Evolutionary conservation across 371 early-diverging fungal genomes (phyloP).

Genomic region (Dichotomocladium elegans): DNA sequence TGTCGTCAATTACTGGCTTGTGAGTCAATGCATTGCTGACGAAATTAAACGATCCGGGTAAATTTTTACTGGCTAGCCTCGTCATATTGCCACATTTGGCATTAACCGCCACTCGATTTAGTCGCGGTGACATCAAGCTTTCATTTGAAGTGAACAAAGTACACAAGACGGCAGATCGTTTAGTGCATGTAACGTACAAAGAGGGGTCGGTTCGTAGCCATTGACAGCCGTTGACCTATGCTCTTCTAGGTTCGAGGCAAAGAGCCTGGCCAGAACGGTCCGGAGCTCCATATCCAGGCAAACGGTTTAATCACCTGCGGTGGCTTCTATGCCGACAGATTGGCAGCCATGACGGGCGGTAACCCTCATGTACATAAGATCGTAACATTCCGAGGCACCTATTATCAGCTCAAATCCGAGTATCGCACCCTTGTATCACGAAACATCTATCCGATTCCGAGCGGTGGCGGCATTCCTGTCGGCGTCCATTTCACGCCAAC

Average conservation of each 20-base stretch:
- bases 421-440: conserved; percentile 33
- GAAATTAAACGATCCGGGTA: conserved; percentile 42
- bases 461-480: conserved; percentile 45
- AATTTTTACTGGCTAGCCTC: not conserved
- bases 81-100: not conserved
- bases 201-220: too few species aligned
- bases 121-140: conserved; percentile 44
- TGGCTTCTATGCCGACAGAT: conserved; percentile 43
- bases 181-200: conserved; percentile 24
- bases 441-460: conserved; percentile 48
- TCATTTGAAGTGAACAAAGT: conserved; percentile 39
- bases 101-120: conserved; percentile 2
- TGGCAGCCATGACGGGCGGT: conserved; percentile 39
- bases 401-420: conserved; percentile 43
- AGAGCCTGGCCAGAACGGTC: conserved; percentile 35
- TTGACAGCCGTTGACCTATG: too few species aligned
- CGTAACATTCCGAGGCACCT: conserved; percentile 43
- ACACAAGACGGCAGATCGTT: conserved; percentile 22
- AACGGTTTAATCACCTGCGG: conserved; percentile 45
- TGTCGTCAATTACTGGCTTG: conserved; percentile 37
- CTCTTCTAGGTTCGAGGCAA: conserved; percentile 29
- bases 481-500: conserved; percentile 48
- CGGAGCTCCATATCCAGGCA: conserved; percentile 29
- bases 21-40: conserved; percentile 32
- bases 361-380: conserved; percentile 25